A percentile compares a stretch with the other conserved stretches of the same genome.
phyloP scores from a whole-genome alignment of 2,329 filamentous ascomycete genomes.

The Monosporascus sp. region DNA sequence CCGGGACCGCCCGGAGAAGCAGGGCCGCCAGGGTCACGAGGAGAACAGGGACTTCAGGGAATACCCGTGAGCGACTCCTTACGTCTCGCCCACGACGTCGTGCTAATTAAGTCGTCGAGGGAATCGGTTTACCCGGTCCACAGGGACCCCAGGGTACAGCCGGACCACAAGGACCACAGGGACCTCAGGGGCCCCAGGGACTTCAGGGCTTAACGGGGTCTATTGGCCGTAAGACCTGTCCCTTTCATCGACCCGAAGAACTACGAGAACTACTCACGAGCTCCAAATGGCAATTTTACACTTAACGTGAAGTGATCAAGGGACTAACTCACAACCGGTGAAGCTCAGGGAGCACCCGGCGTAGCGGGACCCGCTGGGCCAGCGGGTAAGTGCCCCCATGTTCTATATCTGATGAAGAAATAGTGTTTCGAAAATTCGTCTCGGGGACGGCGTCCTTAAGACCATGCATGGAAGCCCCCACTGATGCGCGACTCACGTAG shows the following conservation, averaged over 20 bases:
- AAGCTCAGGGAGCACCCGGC: background rate
- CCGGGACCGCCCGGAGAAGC: background rate
- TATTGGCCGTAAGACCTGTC: background rate
- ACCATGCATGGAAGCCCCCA: no score
- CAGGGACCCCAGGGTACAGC: background rate
- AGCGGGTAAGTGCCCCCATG: background rate
- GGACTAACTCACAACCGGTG: background rate
- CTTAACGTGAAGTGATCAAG: background rate
- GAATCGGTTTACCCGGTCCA: background rate
- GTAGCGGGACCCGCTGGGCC: background rate
- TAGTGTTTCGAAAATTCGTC: no score
- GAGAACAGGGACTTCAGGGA: background rate
- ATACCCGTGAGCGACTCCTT: background rate
- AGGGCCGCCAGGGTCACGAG: background rate
- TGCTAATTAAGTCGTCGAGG: background rate
- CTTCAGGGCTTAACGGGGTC: background rate
- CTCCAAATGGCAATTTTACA: no score
- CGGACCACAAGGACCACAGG: background rate
- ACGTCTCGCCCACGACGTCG: background rate
- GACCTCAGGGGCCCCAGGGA: background rate
- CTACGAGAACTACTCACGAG: background rate
- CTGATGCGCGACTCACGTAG: background rate
- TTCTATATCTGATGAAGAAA: no score
- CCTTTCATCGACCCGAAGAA: background rate
- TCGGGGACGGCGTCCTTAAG: no score